phyloP scores from a whole-genome alignment of 352 stramenopile species.

The Pythium brachiatum region DNA sequence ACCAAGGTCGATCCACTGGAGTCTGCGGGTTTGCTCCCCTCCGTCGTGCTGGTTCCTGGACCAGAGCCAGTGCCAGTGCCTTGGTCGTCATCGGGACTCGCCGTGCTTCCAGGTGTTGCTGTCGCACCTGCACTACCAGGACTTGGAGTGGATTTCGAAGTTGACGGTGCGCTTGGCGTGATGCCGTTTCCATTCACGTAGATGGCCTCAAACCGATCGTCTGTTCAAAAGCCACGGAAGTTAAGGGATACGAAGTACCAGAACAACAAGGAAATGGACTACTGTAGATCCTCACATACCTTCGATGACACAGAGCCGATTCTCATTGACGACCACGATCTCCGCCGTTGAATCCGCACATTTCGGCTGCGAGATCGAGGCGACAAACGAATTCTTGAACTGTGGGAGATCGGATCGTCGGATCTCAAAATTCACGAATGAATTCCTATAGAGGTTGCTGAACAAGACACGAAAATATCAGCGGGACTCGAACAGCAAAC shows the following conservation, averaged over 20 bases:
- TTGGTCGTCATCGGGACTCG: no score
- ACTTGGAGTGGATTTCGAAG: not conserved
- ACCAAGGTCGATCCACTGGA: not conserved
- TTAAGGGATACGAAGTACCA: no score
- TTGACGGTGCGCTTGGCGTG: not conserved
- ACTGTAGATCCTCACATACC: not conserved
- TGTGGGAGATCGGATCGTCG: not conserved
- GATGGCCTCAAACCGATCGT: not conserved
- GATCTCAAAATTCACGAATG: not conserved
- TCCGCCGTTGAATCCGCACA: not conserved
- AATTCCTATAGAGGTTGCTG: no score
- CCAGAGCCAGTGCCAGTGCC: no score
- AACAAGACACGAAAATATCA: no score
- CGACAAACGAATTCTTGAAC: no score
- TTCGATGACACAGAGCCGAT: not conserved
- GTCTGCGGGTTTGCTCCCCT: not conserved
- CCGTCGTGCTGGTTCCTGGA: no score
- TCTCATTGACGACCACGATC: not conserved
- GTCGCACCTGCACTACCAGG: not conserved
- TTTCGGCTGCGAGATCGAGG: not conserved
- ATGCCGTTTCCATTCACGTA: not conserved
- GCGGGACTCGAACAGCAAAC: no score
- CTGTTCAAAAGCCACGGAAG: not conserved
- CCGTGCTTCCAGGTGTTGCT: no score
- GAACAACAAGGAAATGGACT: no score